These are phyloP conservation scores for Umbilicus rupestris DNA, from an alignment of 164 flowering plant genomes.

Conservation along the genomic window DNA sequence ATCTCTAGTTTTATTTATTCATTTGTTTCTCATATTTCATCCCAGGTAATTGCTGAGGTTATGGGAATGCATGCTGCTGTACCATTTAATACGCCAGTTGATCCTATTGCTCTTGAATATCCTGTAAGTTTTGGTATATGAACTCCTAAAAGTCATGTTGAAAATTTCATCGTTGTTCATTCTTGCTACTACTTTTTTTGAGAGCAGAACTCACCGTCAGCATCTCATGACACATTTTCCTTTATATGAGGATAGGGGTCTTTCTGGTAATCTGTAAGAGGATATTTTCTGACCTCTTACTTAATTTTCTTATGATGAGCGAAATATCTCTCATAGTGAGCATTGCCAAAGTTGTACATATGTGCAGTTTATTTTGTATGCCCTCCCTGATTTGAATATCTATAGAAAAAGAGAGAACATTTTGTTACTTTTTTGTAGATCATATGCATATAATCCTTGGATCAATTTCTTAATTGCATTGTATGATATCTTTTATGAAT, in stretches of 20 bases:
- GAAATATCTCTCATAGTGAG: neutral
- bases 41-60: slow-evolving; percentile 76
- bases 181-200: too few relatives aligned
- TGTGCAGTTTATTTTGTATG: neutral
- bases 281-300: neutral
- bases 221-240: neutral
- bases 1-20: neutral
- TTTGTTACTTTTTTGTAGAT: neutral
- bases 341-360: neutral
- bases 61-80: slow-evolving; percentile 99
- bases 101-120: slow-evolving; percentile 85
- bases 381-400: neutral
- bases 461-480: too few relatives aligned
- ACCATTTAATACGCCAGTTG: slow-evolving; percentile 87
- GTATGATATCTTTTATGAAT: neutral
- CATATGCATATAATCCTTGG: neutral
- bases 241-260: neutral
- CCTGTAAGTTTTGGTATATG: slow-evolving; percentile 70
- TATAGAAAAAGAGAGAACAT: neutral
- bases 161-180: too few relatives aligned
- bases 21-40: neutral
- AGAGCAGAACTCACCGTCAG: too few relatives aligned
- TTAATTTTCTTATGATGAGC: neutral
- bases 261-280: neutral
- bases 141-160: too few relatives aligned